phyloP scores from a whole-genome alignment of 345 rosid genomes.

The Kernera saxatilis region DNA sequence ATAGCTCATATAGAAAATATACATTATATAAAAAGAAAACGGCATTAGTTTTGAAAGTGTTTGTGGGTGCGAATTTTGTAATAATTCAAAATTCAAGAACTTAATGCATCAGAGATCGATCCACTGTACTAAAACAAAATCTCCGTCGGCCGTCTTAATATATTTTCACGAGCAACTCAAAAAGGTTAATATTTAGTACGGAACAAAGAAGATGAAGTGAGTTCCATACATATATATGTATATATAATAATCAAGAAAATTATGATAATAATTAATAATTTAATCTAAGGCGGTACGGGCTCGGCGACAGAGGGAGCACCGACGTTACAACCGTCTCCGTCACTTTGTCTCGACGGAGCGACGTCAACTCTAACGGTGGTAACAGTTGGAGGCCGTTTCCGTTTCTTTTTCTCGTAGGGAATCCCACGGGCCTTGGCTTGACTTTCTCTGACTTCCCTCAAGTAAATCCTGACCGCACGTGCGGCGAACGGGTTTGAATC shows the following conservation, averaged over 20 bases:
- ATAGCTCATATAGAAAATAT: neutral
- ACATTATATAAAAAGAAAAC: neutral
- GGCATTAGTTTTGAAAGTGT: neutral
- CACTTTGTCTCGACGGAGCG: constrained; percentile 16
- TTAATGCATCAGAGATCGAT: constrained; percentile 1
- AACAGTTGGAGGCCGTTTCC: constrained; percentile 41
- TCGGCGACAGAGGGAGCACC: constrained; percentile 15
- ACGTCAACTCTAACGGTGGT: constrained; percentile 26
- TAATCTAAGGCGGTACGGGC: constrained; percentile 14
- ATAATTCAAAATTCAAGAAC: neutral
- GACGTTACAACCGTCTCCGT: constrained; percentile 11
- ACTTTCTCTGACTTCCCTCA: constrained; percentile 58
- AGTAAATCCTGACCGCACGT: constrained; percentile 60
- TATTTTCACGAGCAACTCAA: neutral
- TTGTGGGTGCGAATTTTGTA: neutral
- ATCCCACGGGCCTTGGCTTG: constrained; percentile 77
- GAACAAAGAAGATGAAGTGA: constrained; percentile 8
- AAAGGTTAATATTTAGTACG: neutral
- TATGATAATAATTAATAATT: neutral
- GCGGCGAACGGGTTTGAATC: constrained; percentile 69
- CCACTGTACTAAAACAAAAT: neutral
- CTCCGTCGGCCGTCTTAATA: neutral
- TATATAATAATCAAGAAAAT: neutral
- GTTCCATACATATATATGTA: constrained; percentile 8
- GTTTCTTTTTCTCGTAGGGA: constrained; percentile 69